These are phyloP conservation scores for Vigna radiata DNA, from an alignment of 306 rosid genomes.

Conservation along the genomic window DNA sequence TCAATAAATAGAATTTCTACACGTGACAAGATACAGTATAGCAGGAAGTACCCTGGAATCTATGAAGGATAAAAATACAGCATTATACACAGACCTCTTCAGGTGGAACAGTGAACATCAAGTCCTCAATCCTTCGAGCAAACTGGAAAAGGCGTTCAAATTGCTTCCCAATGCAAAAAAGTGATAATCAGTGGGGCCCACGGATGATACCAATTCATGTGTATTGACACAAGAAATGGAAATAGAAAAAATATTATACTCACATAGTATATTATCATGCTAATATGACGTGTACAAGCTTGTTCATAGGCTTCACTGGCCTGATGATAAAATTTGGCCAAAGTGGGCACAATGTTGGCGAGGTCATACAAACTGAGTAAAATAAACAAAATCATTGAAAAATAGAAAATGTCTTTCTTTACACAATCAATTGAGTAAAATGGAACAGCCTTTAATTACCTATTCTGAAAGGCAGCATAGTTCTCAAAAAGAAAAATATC, in stretches of 20 bases:
- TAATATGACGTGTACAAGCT: constrained; percentile 96
- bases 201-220: constrained; percentile 24
- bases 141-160: constrained; percentile 96
- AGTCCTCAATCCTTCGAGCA: constrained; percentile 83
- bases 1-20: constrained; percentile 4
- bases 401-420: constrained; percentile 25
- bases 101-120: constrained; percentile 89
- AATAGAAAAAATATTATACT: constrained; percentile 46
- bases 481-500: constrained; percentile 93
- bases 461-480: constrained; percentile 97
- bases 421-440: constrained; percentile 31
- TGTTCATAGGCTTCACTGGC: constrained; percentile 99
- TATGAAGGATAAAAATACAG: constrained; percentile 27
- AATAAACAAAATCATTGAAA: constrained; percentile 36
- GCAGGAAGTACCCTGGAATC: not conserved
- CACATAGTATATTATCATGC: constrained; percentile 78
- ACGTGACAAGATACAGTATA: constrained; percentile 18
- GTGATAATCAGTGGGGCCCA: constrained; percentile 21
- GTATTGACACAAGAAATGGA: constrained; percentile 11
- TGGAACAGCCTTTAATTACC: constrained; percentile 52
- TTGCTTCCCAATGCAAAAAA: constrained; percentile 66
- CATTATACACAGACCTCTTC: constrained; percentile 81
- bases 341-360: constrained; percentile 96
- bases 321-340: constrained; percentile 98
- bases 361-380: constrained; percentile 88